Base-by-base conservation (phyloP, 1,284 basidiomycete species). In the Rhodotorula mucilaginosa region DNA sequence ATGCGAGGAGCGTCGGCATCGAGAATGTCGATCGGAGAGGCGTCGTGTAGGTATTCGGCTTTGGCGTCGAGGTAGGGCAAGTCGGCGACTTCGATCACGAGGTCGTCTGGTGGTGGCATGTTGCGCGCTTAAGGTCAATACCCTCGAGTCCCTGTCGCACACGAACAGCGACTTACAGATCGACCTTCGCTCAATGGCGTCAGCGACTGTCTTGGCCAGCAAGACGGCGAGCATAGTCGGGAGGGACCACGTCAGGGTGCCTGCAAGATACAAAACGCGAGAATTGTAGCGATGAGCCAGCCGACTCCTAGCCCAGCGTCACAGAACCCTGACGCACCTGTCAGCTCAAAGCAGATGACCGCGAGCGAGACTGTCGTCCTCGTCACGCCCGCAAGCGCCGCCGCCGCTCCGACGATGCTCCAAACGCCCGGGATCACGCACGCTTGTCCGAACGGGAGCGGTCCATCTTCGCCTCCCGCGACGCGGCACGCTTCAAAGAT, bases 321-420 rank as follows among this genome's bases (percentile, higher is more conserved):
- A 26, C 54, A 29, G 29, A n/a, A 2, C 23, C 15, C 34, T 34
- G n/a, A 16, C 65, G 31, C 39, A 59, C 59, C 65, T 0, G 95
- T 97, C 54, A 97, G 85, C 81, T 98, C 96, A 79, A 97, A 92
- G 87, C 97, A 93, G 82, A 98, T 98, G 65, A 98, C 95, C 2
- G 93, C 94, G 63, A 97, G 86, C 2, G 93, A 95, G 15, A 97
- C 92, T 0, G 92, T 93, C 21, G 91, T 89, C 83, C 71, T 83
- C 79, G 80, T 92, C 85, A 70, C 87, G 85, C 66, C 82, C 7
- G 80, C 80, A 6, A 82, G 76, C 13, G 81, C 79, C 0, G 81
- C 79, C 1, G 80, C 81, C 0, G 82, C 81, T 16, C 81, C 81
- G 15, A 82, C 76, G 77, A 82, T 81, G 5, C 81, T 80, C 76